Base-by-base conservation (phyloP, 1,284 basidiomycete genomes). In the Moniliophthora roreri region DNA sequence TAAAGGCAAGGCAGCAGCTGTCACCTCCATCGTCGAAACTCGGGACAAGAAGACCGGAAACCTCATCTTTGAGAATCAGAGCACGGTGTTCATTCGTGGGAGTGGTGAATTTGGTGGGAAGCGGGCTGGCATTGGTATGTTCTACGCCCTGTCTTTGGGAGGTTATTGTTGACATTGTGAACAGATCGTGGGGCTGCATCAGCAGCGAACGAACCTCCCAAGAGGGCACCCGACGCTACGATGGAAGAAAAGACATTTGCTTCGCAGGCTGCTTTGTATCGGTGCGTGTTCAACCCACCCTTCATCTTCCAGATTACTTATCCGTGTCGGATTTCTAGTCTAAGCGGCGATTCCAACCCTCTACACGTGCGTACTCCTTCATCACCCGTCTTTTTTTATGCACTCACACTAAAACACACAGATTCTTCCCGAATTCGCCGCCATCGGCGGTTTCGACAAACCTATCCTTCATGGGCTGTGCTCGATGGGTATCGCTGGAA, bases 21-120 rank as follows among this genome's bases (percentile, higher is more conserved):
- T 96, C 9, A 94, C 93, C 1, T 78, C 76, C 24, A 74, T 91
- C 32, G 83, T 89, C 8, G 83, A 91, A 62, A 95, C 93, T 2
- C 83, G 84, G 62, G 90, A 97, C 71, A 88, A 89, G 66, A 67
- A 67, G 40, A 84, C 87, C 4, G 94, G 94, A 6, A 79, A 92
- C 53, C 74, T 91, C 53, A 81, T 99, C 53, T 97, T 94, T 65
- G 94, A 97, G 74, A 97, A 91, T 70, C 92, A 96, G 70, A 87
- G 86, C 37, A 99, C 96, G 2, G 79, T 95, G 2, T 93, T 98
- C 72, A 86, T 98, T 64, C 91, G 97, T 54, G 96, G 95, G 10
- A 83, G 92, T 36, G 97, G 96, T 42, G 95, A 95, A 4, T 98
- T 99, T 69, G 93, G 93, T 11, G 97, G 97, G 16, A 94, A 91